phyloP scores from a whole-genome alignment of 2,329 filamentous ascomycete species.

The Cladophialophora psammophila region DNA sequence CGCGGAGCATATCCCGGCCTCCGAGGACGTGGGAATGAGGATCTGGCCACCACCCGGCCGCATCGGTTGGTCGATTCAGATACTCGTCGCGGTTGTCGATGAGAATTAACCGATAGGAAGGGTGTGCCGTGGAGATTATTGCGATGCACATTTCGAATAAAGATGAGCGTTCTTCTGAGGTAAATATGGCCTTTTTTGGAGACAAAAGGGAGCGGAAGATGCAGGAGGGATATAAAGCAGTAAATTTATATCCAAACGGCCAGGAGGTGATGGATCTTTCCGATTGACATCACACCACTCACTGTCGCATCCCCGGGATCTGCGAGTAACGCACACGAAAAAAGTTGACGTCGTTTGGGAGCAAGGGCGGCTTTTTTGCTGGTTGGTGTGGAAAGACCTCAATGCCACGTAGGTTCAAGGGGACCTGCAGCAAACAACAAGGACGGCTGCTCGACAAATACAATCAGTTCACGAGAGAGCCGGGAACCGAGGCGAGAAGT shows the following conservation, averaged over 20 bases:
- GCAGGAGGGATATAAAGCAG: neutral
- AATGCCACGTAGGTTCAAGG: neutral
- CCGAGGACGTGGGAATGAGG: slow-evolving; percentile 65
- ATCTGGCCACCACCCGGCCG: slow-evolving; percentile 66
- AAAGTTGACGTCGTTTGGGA: slow-evolving; percentile 1
- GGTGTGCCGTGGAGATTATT: slow-evolving; percentile 76
- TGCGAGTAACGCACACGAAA: neutral
- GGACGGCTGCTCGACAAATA: neutral
- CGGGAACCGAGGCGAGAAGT: slow-evolving; percentile 7
- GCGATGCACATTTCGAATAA: slow-evolving; percentile 73
- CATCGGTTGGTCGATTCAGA: slow-evolving; percentile 66
- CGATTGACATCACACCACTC: slow-evolving; percentile 1
- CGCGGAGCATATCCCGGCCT: slow-evolving; percentile 67
- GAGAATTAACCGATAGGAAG: slow-evolving; percentile 75
- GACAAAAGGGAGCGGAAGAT: neutral
- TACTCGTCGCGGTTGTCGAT: slow-evolving; percentile 80
- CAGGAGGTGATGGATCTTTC: neutral
- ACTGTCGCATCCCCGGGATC: neutral
- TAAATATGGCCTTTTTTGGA: neutral
- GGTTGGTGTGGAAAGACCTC: slow-evolving; percentile 6
- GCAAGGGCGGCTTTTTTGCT: neutral
- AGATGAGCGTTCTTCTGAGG: neutral
- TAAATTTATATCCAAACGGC: neutral
- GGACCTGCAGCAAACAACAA: neutral
- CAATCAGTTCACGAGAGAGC: neutral